phyloP scores from a whole-genome alignment of 768 basidiomycete species.

The Trametes cubensis region DNA sequence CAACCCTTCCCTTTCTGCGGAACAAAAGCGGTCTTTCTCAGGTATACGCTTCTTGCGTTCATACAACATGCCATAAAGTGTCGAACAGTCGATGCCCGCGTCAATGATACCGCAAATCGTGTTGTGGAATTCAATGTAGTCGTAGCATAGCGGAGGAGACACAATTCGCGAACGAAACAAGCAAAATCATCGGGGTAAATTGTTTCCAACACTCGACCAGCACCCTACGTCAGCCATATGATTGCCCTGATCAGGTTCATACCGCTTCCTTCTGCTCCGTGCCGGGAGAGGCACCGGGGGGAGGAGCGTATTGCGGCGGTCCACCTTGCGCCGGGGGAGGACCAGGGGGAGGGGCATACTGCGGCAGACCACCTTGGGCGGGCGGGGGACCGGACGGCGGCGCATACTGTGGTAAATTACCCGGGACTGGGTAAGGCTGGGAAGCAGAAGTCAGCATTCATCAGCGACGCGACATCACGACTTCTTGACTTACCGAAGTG shows the following conservation, averaged over 20 bases:
- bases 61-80: background rate
- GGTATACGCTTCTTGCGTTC: conserved; percentile 4
- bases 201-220: background rate
- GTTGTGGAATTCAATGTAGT: background rate
- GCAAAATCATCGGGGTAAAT: background rate
- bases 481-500: conserved; percentile 17
- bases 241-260: background rate
- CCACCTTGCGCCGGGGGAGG: conserved; percentile 10
- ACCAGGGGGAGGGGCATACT: conserved; percentile 19
- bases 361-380: background rate
- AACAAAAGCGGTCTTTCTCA: conserved; percentile 14
- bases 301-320: conserved; percentile 14
- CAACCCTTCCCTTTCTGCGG: conserved; percentile 10
- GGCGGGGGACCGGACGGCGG: conserved; percentile 17
- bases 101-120: background rate
- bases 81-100: background rate
- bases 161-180: background rate
- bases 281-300: conserved; percentile 7
- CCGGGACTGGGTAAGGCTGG: conserved; percentile 12
- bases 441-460: conserved; percentile 2
- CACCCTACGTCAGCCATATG: conserved; percentile 6
- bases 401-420: conserved; percentile 8
- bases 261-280: conserved; percentile 11
- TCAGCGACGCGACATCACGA: background rate
- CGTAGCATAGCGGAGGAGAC: background rate